phyloP scores from a whole-genome alignment of 768 basidiomycete species.

The Lactarius sp. region DNA sequence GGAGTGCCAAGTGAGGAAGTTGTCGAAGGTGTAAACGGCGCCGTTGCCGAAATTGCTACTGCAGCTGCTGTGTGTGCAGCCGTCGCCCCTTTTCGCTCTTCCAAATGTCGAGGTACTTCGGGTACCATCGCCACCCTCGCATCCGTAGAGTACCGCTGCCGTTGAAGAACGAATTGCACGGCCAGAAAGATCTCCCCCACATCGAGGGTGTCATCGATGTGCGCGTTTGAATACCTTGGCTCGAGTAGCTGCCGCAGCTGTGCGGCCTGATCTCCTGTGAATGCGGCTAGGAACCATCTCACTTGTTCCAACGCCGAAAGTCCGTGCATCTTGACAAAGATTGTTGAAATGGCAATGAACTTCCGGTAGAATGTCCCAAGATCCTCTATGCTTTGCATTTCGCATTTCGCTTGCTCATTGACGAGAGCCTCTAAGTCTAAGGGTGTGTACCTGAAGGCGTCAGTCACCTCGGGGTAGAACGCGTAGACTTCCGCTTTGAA shows the following conservation, averaged over 20 bases:
- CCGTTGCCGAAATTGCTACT: neutral
- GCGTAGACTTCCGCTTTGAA: neutral
- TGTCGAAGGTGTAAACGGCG: neutral
- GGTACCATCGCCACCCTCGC: neutral
- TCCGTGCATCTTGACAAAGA: neutral
- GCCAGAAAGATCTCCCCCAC: neutral
- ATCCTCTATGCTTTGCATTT: neutral
- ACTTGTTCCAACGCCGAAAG: conserved; percentile 2
- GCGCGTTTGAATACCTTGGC: neutral
- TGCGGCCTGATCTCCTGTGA: neutral
- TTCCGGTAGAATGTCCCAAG: neutral
- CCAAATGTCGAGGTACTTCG: neutral
- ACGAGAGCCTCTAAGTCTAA: neutral
- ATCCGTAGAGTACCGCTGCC: neutral
- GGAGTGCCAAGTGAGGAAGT: conserved; percentile 45
- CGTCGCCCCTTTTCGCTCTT: neutral
- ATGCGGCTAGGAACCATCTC: neutral
- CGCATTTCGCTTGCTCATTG: neutral
- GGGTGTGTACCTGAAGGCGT: neutral
- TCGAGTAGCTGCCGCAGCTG: neutral
- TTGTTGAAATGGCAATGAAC: neutral
- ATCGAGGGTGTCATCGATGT: neutral
- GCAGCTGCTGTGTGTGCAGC: neutral
- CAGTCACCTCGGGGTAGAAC: neutral
- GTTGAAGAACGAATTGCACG: neutral